These are phyloP conservation scores for Paxillus rubicundulus DNA, from an alignment of 768 basidiomycete species.

Conservation along the genomic window DNA sequence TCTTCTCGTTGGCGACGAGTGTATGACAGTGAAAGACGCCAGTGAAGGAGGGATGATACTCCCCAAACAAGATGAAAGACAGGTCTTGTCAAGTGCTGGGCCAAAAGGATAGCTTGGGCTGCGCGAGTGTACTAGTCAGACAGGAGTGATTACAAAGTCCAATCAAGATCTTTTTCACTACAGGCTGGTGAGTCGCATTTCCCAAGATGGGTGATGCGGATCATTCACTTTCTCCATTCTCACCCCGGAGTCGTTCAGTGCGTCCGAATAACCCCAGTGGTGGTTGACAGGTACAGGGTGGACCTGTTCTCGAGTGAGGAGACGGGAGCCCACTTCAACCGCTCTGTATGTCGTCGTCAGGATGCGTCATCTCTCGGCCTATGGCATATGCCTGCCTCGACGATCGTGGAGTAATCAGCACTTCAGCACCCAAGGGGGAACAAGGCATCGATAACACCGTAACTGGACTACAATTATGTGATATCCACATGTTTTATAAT, in stretches of 20 bases:
- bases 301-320: constrained; percentile 24
- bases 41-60: constrained; percentile 7
- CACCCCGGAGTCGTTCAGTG: constrained; percentile 49
- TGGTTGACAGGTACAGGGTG: constrained; percentile 40
- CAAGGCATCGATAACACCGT: constrained; percentile 21
- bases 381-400: constrained; percentile 60
- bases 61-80: constrained; percentile 14
- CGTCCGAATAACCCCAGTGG: constrained; percentile 47
- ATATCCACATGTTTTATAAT: too few species aligned
- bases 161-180: constrained; percentile 31
- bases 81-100: background rate
- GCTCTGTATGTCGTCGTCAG: constrained; percentile 11
- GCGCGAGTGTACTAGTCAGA: constrained; percentile 16
- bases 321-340: constrained; percentile 16
- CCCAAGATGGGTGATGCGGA: constrained; percentile 4
- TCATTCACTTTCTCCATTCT: constrained; percentile 39
- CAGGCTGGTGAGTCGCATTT: constrained; percentile 1
- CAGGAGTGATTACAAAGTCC: constrained; percentile 39
- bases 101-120: constrained; percentile 20
- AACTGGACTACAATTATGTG: constrained; percentile 4
- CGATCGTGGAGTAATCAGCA: constrained; percentile 70
- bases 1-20: constrained; percentile 27
- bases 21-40: constrained; percentile 11
- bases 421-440: constrained; percentile 45
- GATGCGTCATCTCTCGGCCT: constrained; percentile 13